Conservation (phyloP, 495 filamentous ascomycete species). For the Penicillium chermesinum region DNA sequence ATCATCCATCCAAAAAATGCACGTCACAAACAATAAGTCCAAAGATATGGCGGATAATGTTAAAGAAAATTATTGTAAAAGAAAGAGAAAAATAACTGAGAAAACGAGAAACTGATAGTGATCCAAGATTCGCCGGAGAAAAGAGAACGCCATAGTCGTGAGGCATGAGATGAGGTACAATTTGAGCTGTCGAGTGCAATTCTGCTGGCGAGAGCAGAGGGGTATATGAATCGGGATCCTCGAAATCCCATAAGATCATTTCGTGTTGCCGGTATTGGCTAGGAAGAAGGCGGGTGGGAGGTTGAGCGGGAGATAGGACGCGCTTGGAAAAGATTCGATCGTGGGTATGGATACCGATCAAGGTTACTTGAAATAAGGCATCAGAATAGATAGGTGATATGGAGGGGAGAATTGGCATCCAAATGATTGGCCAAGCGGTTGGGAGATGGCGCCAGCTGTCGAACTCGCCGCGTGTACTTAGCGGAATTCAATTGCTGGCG, state of each 20-base stretch:
- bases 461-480: slow-evolving; percentile 44
- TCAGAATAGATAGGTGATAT: neutral
- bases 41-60: slow-evolving; percentile 6
- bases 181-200: slow-evolving; percentile 6
- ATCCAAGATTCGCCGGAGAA: slow-evolving; percentile 13
- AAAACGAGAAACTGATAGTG: slow-evolving; percentile 9
- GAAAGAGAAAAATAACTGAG: slow-evolving; percentile 8
- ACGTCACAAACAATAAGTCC: slow-evolving; percentile 12
- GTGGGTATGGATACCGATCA: too few relatives aligned
- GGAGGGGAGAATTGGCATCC: neutral
- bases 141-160: slow-evolving; percentile 21
- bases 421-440: neutral
- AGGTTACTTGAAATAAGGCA: too few relatives aligned
- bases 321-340: too few relatives aligned
- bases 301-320: too few relatives aligned
- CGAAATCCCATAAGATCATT: neutral
- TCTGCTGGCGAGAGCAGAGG: slow-evolving; percentile 3
- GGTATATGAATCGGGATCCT: slow-evolving; percentile 9
- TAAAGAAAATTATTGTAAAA: slow-evolving; percentile 9
- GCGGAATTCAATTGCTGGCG: slow-evolving; percentile 88
- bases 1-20: slow-evolving; percentile 5
- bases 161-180: slow-evolving; percentile 28
- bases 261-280: neutral
- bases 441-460: slow-evolving; percentile 15
- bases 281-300: neutral